Evolutionary conservation across 1,284 basidiomycete genomes (phyloP).

Genomic region (Ustanciosporium gigantosporum): DNA sequence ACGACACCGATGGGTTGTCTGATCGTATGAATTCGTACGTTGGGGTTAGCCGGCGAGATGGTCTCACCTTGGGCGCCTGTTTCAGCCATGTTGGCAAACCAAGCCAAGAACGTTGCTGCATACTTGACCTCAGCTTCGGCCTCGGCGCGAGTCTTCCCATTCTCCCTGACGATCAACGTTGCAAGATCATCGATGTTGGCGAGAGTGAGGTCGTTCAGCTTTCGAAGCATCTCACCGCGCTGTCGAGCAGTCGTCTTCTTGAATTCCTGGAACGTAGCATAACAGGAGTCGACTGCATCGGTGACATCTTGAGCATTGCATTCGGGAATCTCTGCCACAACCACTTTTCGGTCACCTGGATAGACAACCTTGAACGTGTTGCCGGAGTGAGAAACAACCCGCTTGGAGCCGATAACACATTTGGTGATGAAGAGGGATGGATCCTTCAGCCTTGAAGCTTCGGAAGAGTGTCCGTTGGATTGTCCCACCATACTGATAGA

Average conservation of each 20-base stretch:
- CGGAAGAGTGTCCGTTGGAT: too few relatives aligned
- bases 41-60: constrained; percentile 17
- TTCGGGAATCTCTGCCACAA: constrained; percentile 22
- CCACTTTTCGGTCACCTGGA: constrained; percentile 7
- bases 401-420: constrained; percentile 17
- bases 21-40: constrained; percentile 17
- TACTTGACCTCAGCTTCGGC: constrained; percentile 36
- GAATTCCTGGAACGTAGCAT: constrained; percentile 12
- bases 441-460: constrained; percentile 20
- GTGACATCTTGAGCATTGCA: constrained; percentile 15
- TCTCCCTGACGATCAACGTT: constrained; percentile 33
- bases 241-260: constrained; percentile 13
- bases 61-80: constrained; percentile 18
- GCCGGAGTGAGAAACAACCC: constrained; percentile 11
- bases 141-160: constrained; percentile 32
- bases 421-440: constrained; percentile 18
- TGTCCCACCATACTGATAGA: too few relatives aligned
- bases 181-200: constrained; percentile 30
- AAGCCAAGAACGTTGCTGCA: constrained; percentile 16
- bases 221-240: constrained; percentile 21
- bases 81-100: constrained; percentile 29
- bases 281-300: constrained; percentile 17
- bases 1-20: constrained; percentile 33
- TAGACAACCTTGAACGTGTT: constrained; percentile 24
- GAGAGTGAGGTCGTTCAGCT: constrained; percentile 25